Evolutionary conservation across 2,329 filamentous ascomycete genomes (phyloP), one percentile per base, ranked within the genome.

Genomic region (Neocucurbitaria cava): DNA sequence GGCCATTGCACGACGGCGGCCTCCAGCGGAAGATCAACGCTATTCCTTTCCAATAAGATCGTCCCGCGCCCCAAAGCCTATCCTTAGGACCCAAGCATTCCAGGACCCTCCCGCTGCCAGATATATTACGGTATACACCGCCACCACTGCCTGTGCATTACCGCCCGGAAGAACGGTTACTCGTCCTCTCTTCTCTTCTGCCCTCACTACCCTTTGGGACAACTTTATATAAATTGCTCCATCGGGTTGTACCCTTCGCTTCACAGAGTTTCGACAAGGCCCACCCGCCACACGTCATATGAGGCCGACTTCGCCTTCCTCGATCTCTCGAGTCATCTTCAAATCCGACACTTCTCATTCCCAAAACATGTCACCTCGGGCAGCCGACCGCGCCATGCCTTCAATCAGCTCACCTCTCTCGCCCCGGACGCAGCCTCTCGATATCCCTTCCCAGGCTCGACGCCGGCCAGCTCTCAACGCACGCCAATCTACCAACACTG

Each of bases 401-500:
- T 53, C 61, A 7, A 60, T 69, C 39, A 68, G 68, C 58, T 72
- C 70, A 20, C 73, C 71, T 24, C 65, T 75, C 33, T 76, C 72
- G 5, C 68, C 72, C 30, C 69, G 68, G 55, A 67, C 72, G 58
- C 72, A 75, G 46, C 69, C 72, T 49, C 60, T 76, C 46, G 63
- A 69, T 23, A 71, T 76, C 31, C 73, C 74, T 9, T 73, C 65
- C 6, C 72, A 71, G 57, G 65, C 64, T 54, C 65, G 67, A 49
- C 72, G 72, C 45, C 72, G 71, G 31, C 67, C 70, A 39, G 57
- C 66, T 20, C 52, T 71, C 46, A 66, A 76, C 33, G 46, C 65
- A 51, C 74, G 69, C 44, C 72, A 74, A 42, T 72, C 73, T 13
- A 73, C 73, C 40, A 65, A 55, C 53, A 68, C 70, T 38, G 70